Base-by-base conservation (phyloP, 352 stramenopile species). In the Peronospora farinosa region DNA sequence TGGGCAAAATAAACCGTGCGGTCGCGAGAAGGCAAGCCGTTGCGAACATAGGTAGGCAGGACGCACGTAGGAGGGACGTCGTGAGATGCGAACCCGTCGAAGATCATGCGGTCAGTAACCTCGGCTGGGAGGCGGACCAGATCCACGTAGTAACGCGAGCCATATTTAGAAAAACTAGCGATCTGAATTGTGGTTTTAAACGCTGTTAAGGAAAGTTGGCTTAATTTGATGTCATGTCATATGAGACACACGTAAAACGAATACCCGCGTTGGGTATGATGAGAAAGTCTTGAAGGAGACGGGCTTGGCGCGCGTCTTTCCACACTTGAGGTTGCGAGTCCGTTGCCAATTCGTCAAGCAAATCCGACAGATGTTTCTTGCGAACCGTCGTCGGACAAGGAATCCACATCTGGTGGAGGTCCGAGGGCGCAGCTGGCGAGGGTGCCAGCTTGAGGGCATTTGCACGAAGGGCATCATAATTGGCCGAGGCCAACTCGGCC, bases 341-440 rank as follows among this genome's bases (percentile, higher is more conserved):
- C 0, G 23, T 37, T 2, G 23, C 40, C 9, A 46, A n/a, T 13
- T 36, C 40, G 6, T 35, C 25, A 1, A 46, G 40, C 13, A 46
- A 16, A 32, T 46, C 25, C 3, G 40, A 7, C 2, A 46, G 13
- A 19, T 46, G 40, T 13, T 27, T 25, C 6, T 19, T 7, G 0
- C 19, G 28, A n/a, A 46, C 27, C 12, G 16, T 12, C 7, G 11
- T 9, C 28, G 40, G 25, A 17, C 40, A 46, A 3, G 40, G 23
- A n/a, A 36, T 46, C 25, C 25, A 46, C 40, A 46, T 46, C 12
- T 15, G 40, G 35, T 46, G 40, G 21, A 46, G 40, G 12, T 36
- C 40, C 40, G 13, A 10, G 3, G 40, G 12, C n/a, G 2, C 5
- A 4, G 40, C 16, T 3, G 25, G 40, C 0, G 13, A n/a, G 5